A percentile compares a stretch with the other conserved stretches of the same genome.
phyloP scores from a whole-genome alignment of 129 eudicot genomes.

The Gnaphalium uliginosum region DNA sequence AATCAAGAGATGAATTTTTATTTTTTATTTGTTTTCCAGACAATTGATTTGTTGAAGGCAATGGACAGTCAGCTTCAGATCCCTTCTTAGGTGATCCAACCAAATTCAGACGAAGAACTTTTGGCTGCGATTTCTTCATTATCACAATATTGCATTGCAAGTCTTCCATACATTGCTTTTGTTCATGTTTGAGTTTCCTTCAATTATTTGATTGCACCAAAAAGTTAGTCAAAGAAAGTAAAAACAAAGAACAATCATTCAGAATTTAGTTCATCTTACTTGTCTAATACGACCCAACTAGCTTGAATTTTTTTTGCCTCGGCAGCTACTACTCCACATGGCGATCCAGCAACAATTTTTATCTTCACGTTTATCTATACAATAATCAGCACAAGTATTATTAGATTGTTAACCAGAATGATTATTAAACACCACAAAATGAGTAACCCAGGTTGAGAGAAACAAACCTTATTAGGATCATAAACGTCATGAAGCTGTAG shows the following conservation, averaged over 20 bases:
- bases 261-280: constrained; percentile 40
- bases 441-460: not conserved
- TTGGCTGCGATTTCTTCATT: constrained; percentile 89
- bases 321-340: constrained; percentile 83
- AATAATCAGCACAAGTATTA: constrained; percentile 13
- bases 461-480: constrained; percentile 86
- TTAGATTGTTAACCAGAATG: constrained; percentile 18
- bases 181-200: constrained; percentile 86
- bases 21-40: constrained; percentile 47
- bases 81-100: constrained; percentile 67
- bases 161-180: constrained; percentile 92
- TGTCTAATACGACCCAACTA: constrained; percentile 93
- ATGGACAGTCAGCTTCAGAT: constrained; percentile 37
- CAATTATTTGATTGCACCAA: not conserved
- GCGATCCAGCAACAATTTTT: constrained; percentile 73
- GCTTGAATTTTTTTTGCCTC: constrained; percentile 89
- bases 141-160: constrained; percentile 92
- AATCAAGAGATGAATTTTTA: constrained; percentile 39
- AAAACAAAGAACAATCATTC: not conserved
- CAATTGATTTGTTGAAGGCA: constrained; percentile 38
- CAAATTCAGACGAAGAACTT: constrained; percentile 83
- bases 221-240: not conserved
- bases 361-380: constrained; percentile 90
- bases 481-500: constrained; percentile 97
- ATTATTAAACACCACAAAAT: constrained; percentile 4